A percentile compares a stretch with the other conserved stretches of the same genome.
Conservation (phyloP, 371 early-diverging fungal species). For the Apophysomyces ossiformis region DNA sequence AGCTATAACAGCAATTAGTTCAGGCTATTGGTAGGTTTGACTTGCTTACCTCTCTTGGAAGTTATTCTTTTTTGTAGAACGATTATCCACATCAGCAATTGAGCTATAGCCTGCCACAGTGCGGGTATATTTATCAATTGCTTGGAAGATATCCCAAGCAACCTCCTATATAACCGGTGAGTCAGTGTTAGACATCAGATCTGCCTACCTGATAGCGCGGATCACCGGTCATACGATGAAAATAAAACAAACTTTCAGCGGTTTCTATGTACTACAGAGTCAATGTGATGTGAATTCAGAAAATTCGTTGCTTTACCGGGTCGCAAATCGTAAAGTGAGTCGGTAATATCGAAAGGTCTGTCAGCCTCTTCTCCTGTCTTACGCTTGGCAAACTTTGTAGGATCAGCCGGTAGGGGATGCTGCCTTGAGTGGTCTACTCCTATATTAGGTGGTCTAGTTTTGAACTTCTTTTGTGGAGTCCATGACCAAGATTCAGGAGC, state of each 20-base stretch:
- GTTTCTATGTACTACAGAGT: slow-evolving; percentile 56
- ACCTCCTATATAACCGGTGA: slow-evolving; percentile 47
- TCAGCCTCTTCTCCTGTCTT: neutral
- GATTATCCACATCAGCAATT: slow-evolving; percentile 51
- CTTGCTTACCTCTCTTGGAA: slow-evolving; percentile 42
- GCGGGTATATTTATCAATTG: slow-evolving; percentile 61
- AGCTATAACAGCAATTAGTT: slow-evolving; percentile 39
- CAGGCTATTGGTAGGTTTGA: neutral
- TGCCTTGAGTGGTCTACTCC: neutral
- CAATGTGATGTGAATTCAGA: neutral
- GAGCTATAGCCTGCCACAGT: slow-evolving; percentile 60
- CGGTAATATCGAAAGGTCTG: slow-evolving; percentile 19
- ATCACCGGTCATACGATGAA: slow-evolving; percentile 72
- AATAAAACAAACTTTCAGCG: slow-evolving; percentile 74
- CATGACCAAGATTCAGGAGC: slow-evolving; percentile 44
- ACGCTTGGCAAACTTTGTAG: slow-evolving; percentile 1
- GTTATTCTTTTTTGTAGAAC: slow-evolving; percentile 34
- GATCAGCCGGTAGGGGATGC: neutral
- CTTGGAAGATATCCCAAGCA: slow-evolving; percentile 65
- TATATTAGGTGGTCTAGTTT: neutral
- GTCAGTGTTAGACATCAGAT: slow-evolving; percentile 10
- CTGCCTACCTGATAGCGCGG: slow-evolving; percentile 47
- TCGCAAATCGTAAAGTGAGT: slow-evolving; percentile 51
- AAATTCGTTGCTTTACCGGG: slow-evolving; percentile 42
- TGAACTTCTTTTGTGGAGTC: slow-evolving; percentile 23